phyloP scores from a whole-genome alignment of 2,329 filamentous ascomycete genomes.

The Myriosclerotinia scirpicola region DNA sequence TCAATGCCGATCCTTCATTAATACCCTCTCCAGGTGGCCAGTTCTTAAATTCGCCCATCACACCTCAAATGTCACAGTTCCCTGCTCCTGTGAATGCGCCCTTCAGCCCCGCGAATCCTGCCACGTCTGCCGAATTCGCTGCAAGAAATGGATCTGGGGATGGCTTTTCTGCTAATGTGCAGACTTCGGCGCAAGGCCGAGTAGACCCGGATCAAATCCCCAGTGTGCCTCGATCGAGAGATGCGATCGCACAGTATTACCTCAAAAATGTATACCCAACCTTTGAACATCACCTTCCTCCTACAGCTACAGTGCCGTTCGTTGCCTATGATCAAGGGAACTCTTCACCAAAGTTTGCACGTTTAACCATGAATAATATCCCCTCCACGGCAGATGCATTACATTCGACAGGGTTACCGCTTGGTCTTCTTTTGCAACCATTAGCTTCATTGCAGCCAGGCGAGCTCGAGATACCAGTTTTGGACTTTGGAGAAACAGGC shows the following conservation, averaged over 20 bases:
- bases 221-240: conserved; percentile 82
- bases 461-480: conserved; percentile 82
- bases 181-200: conserved; percentile 66
- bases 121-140: conserved; percentile 49
- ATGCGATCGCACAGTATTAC: conserved; percentile 79
- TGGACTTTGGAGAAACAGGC: conserved; percentile 90
- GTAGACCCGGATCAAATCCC: conserved; percentile 92
- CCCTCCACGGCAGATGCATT: conserved; percentile 80
- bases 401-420: conserved; percentile 74
- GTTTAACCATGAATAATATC: conserved; percentile 91
- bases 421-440: conserved; percentile 87
- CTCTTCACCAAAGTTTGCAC: conserved; percentile 88
- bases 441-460: conserved; percentile 80
- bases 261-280: conserved; percentile 88
- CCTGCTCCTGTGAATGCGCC: conserved; percentile 56
- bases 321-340: conserved; percentile 97
- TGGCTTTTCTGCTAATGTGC: conserved; percentile 47
- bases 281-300: conserved; percentile 89
- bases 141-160: conserved; percentile 45
- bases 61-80: conserved; percentile 57
- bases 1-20: conserved; percentile 54
- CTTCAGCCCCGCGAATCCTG: conserved; percentile 49
- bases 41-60: conserved; percentile 48
- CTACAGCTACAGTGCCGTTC: conserved; percentile 83
- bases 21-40: conserved; percentile 47